Percentiles rank a stretch among this genome's conserved stretches.
Conservation (phyloP, 1,284 basidiomycete genomes). For the Microbotryum scabiosae region DNA sequence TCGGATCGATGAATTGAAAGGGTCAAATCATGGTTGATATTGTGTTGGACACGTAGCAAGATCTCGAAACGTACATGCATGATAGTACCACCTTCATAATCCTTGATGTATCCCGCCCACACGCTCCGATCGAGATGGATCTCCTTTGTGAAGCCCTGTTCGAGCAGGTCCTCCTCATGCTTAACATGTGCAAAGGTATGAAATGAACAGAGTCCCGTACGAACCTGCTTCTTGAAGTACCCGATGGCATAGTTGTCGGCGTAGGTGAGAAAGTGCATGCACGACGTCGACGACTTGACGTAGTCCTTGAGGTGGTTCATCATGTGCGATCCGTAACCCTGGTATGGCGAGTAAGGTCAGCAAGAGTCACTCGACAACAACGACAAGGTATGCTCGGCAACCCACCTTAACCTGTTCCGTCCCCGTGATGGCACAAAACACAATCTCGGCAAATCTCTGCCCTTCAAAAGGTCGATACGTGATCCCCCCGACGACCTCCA, state of each 20-base stretch:
- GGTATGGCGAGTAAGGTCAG: constrained; percentile 1
- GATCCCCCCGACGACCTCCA: constrained; percentile 95
- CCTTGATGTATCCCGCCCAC: constrained; percentile 99
- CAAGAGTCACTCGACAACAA: not conserved
- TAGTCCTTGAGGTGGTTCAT: constrained; percentile 99
- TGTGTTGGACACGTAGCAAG: not conserved
- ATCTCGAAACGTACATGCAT: constrained; percentile 57
- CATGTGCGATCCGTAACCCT: constrained; percentile 96
- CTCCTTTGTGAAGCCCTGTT: constrained; percentile 84
- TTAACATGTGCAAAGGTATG: not conserved
- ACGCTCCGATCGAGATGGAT: constrained; percentile 79
- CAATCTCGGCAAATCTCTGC: constrained; percentile 93
- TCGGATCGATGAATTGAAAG: not conserved
- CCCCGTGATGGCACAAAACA: constrained; percentile 95
- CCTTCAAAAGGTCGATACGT: constrained; percentile 95
- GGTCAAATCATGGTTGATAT: not conserved
- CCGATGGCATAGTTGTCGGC: constrained; percentile 95
- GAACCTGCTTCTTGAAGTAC: constrained; percentile 88
- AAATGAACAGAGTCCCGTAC: not conserved
- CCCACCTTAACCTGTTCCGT: constrained; percentile 92
- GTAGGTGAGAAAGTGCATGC: constrained; percentile 94
- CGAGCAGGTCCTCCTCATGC: not conserved
- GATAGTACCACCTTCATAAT: constrained; percentile 99
- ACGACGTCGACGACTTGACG: constrained; percentile 66
- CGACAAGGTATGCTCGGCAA: not conserved